phyloP scores from a whole-genome alignment of 306 rosid genomes.

The Inga leiocalycina region DNA sequence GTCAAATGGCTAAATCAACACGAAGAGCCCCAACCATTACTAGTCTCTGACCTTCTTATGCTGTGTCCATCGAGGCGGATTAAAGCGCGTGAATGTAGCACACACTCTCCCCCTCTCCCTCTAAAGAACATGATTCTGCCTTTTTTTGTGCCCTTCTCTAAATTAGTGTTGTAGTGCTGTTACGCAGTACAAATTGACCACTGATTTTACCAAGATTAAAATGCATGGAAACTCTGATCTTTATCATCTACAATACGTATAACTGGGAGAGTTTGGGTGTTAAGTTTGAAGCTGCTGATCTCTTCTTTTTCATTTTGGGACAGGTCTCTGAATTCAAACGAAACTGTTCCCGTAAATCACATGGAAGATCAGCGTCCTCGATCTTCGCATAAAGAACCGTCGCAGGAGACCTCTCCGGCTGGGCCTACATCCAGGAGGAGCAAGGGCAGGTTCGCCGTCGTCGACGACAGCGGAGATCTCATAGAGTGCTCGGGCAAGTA shows the following conservation, averaged over 20 bases:
- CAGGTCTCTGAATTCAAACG: slow-evolving; percentile 28
- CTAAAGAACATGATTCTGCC: background rate
- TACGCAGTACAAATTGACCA: background rate
- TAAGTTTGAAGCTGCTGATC: background rate
- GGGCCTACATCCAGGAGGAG: background rate
- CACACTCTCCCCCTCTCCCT: background rate
- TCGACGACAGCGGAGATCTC: slow-evolving; percentile 42
- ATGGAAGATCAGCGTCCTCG: slow-evolving; percentile 40
- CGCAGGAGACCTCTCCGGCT: slow-evolving; percentile 2
- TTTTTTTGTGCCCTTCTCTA: background rate
- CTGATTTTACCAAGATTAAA: background rate
- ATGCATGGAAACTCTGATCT: slow-evolving; percentile 10
- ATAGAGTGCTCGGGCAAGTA: slow-evolving; percentile 62
- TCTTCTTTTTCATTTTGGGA: background rate
- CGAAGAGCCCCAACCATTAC: background rate
- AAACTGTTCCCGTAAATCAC: slow-evolving; percentile 3
- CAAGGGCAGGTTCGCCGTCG: background rate
- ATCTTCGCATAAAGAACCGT: slow-evolving; percentile 16
- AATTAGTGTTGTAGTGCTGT: background rate
- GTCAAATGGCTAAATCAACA: slow-evolving; percentile 8
- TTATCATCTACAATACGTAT: background rate
- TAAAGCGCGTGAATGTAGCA: background rate
- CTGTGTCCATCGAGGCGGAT: background rate
- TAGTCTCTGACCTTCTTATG: background rate
- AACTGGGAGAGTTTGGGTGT: background rate